Evolutionary conservation across 2,329 filamentous ascomycete species (phyloP).

Genomic region (Aspergillus caelatus): DNA sequence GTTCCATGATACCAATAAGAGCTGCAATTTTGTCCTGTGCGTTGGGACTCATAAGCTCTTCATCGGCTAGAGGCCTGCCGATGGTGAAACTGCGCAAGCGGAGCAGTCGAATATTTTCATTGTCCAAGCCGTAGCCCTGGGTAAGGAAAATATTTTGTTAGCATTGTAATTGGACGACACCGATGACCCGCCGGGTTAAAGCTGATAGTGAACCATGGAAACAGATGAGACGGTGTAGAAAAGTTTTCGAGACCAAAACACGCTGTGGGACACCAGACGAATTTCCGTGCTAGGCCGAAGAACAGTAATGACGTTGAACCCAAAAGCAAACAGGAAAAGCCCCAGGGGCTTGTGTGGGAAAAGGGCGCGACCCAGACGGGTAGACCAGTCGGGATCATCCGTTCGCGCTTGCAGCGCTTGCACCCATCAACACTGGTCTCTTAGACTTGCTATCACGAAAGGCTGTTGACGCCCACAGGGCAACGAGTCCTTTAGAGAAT

Average conservation of each 20-base stretch:
- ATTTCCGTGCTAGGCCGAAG: constrained; percentile 19
- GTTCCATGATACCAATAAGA: constrained; percentile 69
- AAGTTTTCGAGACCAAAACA: constrained; percentile 25
- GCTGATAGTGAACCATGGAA: constrained; percentile 43
- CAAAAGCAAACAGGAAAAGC: background rate
- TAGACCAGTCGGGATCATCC: constrained; percentile 24
- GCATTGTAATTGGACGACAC: constrained; percentile 20
- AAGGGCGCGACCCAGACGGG: constrained; percentile 23
- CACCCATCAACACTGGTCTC: constrained; percentile 18
- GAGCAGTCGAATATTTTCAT: constrained; percentile 78
- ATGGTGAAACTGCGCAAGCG: constrained; percentile 80
- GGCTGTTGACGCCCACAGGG: background rate
- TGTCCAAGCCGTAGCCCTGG: constrained; percentile 73
- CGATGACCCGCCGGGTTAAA: constrained; percentile 19
- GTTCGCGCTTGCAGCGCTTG: constrained; percentile 27
- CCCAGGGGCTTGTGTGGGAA: constrained; percentile 15
- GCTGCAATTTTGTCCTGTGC: constrained; percentile 67
- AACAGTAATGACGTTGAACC: constrained; percentile 7
- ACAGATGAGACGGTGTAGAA: constrained; percentile 37
- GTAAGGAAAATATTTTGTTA: constrained; percentile 25
- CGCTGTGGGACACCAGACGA: constrained; percentile 20
- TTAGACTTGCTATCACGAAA: constrained; percentile 11
- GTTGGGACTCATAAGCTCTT: constrained; percentile 63
- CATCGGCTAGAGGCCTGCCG: constrained; percentile 66
- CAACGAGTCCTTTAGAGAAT: background rate